Percentiles rank a stretch among this genome's conserved stretches.
These are phyloP conservation scores for Gossypium gossypioides DNA, from an alignment of 441 rosid species.

Conservation along the genomic window DNA sequence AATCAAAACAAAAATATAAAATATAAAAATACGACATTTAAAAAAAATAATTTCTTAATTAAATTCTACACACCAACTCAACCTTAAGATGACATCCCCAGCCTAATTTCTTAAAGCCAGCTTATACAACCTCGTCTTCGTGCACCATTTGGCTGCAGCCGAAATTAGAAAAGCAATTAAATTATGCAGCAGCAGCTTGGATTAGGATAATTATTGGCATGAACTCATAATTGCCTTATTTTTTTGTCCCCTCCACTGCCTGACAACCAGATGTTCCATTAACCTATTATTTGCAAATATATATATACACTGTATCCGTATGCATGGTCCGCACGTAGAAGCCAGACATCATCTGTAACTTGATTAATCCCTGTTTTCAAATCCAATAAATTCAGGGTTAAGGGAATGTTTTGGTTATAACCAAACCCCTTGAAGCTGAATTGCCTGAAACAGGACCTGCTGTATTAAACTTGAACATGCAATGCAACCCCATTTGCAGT, in stretches of 20 bases:
- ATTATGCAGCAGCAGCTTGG: not conserved
- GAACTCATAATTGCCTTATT: not conserved
- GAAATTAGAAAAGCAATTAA: not conserved
- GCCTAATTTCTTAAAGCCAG: not conserved
- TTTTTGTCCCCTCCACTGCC: not conserved
- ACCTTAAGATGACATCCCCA: not conserved
- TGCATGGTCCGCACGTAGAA: slow-evolving; percentile 14
- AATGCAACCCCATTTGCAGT: not conserved
- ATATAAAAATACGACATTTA: too few relatives aligned
- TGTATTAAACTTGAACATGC: not conserved
- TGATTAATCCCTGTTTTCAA: not conserved
- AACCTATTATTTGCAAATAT: not conserved
- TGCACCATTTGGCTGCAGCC: not conserved
- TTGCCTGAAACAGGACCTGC: not conserved
- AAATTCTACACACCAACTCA: not conserved
- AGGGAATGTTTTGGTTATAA: not conserved
- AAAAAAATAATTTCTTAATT: not conserved
- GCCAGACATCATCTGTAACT: not conserved
- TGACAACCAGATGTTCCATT: not conserved
- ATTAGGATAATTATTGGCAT: not conserved
- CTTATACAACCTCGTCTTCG: not conserved
- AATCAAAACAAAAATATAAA: too few relatives aligned
- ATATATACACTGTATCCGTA: not conserved
- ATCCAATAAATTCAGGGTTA: not conserved
- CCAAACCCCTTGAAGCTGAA: not conserved